Evolutionary conservation across 2,329 filamentous ascomycete genomes (phyloP), one percentile per base, ranked within the genome.

Genomic region (Trichoderma atrobrunneum): DNA sequence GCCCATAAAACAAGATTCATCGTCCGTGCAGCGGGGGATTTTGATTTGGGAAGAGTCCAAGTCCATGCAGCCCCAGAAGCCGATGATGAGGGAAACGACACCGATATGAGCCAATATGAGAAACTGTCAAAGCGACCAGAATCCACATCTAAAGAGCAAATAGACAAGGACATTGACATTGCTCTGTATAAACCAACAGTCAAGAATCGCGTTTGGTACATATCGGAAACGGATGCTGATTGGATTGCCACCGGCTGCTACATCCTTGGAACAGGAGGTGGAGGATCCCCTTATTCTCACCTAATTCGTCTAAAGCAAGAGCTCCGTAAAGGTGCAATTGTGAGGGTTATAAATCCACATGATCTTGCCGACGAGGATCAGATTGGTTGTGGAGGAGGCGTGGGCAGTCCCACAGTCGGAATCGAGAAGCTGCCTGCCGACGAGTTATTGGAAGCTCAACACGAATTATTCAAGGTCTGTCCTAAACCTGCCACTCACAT

Each of bases 201-300:
- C 1, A 80, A 79, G 48, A 80, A 84, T n/a, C 83, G 87, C 11
- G 77, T 85, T 18, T 91, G 89, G 89, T 85, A 85, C 71, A 78
- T 91, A 51, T 87, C 82, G 12, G 87, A 90, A 75, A 87, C 85
- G 0, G 89, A 91, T 76, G 80, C 90, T 5, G 78, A 81, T 34
- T 90, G 86, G 81, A 86, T 91, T 39, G 80, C 86, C 0, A 86
- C 83, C 8, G 89, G 89, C 1, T 89, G 88, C 76, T 89, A 89
- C 73, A 87, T 91, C 66, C 82, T 91, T 0, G 89, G 88, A 2
- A 89, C 87, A 0, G 89, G 88, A 24, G 88, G 89, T 7, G 88
- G 89, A 24, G 88, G 88, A 2, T 85, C 83, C 3, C 86, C 88
- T 1, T 88, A 87, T 74, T 78, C 86, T 2, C 80, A 82, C 34